phyloP scores from a whole-genome alignment of 2,329 filamentous ascomycete genomes.

The Cytospora chrysosperma region DNA sequence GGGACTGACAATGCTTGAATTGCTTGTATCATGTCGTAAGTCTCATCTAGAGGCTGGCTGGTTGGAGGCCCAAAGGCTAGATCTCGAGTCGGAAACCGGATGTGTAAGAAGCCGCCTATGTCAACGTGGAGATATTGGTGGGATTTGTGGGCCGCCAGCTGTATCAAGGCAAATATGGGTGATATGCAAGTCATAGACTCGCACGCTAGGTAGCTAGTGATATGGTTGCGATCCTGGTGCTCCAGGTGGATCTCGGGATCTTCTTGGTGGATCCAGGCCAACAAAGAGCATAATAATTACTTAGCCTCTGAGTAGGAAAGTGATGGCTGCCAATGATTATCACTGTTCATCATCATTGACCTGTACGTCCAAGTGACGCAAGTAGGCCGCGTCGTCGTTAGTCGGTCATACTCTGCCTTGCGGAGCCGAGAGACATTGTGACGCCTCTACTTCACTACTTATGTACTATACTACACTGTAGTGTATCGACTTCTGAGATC shows the following conservation, averaged over 20 bases:
- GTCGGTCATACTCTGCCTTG: neutral
- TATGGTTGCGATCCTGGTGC: neutral
- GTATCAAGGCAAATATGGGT: neutral
- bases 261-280: neutral
- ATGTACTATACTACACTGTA: neutral
- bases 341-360: neutral
- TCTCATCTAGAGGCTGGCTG: neutral
- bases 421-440: neutral
- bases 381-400: neutral
- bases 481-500: neutral
- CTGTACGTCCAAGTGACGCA: neutral
- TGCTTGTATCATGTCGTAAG: neutral
- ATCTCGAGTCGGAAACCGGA: neutral
- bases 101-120: neutral
- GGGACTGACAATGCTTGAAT: neutral
- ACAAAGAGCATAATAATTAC: neutral
- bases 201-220: neutral
- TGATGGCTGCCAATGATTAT: neutral
- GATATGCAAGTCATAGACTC: neutral
- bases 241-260: neutral
- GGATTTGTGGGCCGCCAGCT: neutral
- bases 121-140: neutral
- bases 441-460: neutral
- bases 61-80: neutral
- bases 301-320: neutral